phyloP scores from a whole-genome alignment of 805 yeast species.

The Metschnikowia drakensbergensis region DNA sequence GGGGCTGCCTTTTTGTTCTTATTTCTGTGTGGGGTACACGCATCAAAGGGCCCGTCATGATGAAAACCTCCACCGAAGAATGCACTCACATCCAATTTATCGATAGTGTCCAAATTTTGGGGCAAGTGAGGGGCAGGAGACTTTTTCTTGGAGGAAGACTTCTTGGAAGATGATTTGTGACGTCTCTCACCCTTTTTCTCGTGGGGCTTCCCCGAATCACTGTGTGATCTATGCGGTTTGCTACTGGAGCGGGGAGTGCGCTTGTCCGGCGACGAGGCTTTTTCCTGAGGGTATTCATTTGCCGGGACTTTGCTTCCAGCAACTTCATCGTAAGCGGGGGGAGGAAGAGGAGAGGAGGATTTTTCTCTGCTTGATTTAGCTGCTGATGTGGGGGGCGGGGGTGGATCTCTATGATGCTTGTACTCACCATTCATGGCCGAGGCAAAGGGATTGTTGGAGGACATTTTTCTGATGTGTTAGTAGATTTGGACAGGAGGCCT shows the following conservation, averaged over 20 bases:
- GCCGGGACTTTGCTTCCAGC: conserved; percentile 46
- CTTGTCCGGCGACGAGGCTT: conserved; percentile 20
- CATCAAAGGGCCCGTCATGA: conserved; percentile 99
- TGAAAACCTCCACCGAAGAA: conserved; percentile 92
- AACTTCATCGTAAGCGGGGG: conserved; percentile 70
- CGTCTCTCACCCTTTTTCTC: conserved; percentile 13
- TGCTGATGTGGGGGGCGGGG: conserved; percentile 26
- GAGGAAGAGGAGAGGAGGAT: conserved; percentile 35
- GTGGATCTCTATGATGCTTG: conserved; percentile 36
- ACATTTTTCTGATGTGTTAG: conserved; percentile 26
- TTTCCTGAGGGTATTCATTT: conserved; percentile 54
- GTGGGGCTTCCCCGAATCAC: conserved; percentile 17
- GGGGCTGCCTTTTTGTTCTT: conserved; percentile 75
- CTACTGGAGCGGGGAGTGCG: conserved; percentile 18
- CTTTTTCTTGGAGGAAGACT: conserved; percentile 39
- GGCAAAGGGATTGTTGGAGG: conserved; percentile 54
- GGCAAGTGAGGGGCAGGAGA: conserved; percentile 48
- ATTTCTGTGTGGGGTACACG: conserved; percentile 95
- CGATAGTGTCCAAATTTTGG: conserved; percentile 86
- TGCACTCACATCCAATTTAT: conserved; percentile 93
- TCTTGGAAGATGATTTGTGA: conserved; percentile 18
- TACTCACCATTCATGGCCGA: conserved; percentile 40
- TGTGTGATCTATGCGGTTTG: conserved; percentile 20
- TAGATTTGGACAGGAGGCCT: background rate
- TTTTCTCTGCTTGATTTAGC: conserved; percentile 11